A percentile compares a stretch with the other conserved stretches of the same genome.
Evolutionary conservation across 2,329 filamentous ascomycete species (phyloP).

Genomic region (Cucurbitaria berberidis): DNA sequence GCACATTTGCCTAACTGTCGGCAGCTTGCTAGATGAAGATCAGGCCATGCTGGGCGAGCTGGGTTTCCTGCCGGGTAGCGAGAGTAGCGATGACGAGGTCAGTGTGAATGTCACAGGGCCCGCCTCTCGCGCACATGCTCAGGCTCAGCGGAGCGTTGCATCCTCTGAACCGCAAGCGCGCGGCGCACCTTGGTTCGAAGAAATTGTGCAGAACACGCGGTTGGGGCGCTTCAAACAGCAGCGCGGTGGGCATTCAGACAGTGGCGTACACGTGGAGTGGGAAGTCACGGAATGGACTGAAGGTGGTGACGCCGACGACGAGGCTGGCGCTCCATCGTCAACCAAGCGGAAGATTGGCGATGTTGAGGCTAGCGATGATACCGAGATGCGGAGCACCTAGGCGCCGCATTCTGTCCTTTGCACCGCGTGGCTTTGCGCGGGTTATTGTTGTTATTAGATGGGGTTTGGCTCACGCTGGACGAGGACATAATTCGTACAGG

Average conservation of each 20-base stretch:
- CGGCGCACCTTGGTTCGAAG: constrained; percentile 87
- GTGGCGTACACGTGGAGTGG: constrained; percentile 75
- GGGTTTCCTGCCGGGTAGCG: constrained; percentile 66
- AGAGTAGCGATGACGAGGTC: constrained; percentile 37
- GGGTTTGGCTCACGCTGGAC: constrained; percentile 36
- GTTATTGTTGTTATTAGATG: constrained; percentile 22
- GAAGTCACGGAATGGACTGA: constrained; percentile 74
- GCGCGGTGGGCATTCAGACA: constrained; percentile 67
- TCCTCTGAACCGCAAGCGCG: constrained; percentile 39
- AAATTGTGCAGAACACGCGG: constrained; percentile 75
- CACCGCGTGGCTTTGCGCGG: neutral
- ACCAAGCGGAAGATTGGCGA: constrained; percentile 47
- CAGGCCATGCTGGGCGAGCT: constrained; percentile 75
- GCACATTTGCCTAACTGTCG: constrained; percentile 81
- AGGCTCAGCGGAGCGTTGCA: constrained; percentile 17
- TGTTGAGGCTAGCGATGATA: constrained; percentile 37
- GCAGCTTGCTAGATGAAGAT: constrained; percentile 74
- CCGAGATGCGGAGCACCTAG: constrained; percentile 39
- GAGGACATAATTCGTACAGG: constrained; percentile 10
- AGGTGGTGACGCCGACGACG: constrained; percentile 48
- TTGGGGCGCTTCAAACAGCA: constrained; percentile 71
- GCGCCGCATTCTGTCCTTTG: neutral
- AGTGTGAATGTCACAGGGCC: constrained; percentile 26
- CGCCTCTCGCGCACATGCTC: constrained; percentile 15
- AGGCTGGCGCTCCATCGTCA: constrained; percentile 28